phyloP scores from a whole-genome alignment of 2,329 filamentous ascomycete species.

The Mycosphaerelloides madeirae region DNA sequence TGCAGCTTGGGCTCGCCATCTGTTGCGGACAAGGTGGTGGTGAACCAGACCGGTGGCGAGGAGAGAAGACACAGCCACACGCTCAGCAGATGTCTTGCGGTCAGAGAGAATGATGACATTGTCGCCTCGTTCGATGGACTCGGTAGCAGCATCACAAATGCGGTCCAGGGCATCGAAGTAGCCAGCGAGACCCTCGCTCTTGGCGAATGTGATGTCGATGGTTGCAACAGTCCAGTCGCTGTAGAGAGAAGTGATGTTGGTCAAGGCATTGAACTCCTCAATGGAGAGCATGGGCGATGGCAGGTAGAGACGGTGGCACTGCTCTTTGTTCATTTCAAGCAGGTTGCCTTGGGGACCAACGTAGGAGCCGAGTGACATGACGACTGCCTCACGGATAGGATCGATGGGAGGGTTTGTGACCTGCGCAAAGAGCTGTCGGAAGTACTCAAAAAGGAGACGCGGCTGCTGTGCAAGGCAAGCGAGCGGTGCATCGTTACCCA shows the following conservation, averaged over 20 bases:
- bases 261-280: slow-evolving; percentile 83
- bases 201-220: slow-evolving; percentile 91
- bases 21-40: slow-evolving; percentile 91
- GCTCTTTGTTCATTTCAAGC: slow-evolving; percentile 84
- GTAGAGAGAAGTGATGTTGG: slow-evolving; percentile 68
- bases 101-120: slow-evolving; percentile 87
- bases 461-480: slow-evolving; percentile 88
- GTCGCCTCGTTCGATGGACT: slow-evolving; percentile 76
- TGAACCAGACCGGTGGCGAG: slow-evolving; percentile 91
- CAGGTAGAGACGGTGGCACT: slow-evolving; percentile 79
- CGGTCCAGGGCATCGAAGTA: slow-evolving; percentile 83
- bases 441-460: slow-evolving; percentile 89
- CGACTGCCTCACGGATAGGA: slow-evolving; percentile 92
- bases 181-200: slow-evolving; percentile 73
- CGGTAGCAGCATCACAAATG: slow-evolving; percentile 79
- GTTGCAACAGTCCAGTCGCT: slow-evolving; percentile 80
- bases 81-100: slow-evolving; percentile 74
- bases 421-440: slow-evolving; percentile 94
- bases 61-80: slow-evolving; percentile 79
- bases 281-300: slow-evolving; percentile 86
- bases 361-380: slow-evolving; percentile 97
- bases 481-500: slow-evolving; percentile 94
- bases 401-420: slow-evolving; percentile 98
- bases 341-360: slow-evolving; percentile 94
- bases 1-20: slow-evolving; percentile 86